Evolutionary conservation across 1,284 basidiomycete species (phyloP).

Genomic region (Ceratobasidium sp.): DNA sequence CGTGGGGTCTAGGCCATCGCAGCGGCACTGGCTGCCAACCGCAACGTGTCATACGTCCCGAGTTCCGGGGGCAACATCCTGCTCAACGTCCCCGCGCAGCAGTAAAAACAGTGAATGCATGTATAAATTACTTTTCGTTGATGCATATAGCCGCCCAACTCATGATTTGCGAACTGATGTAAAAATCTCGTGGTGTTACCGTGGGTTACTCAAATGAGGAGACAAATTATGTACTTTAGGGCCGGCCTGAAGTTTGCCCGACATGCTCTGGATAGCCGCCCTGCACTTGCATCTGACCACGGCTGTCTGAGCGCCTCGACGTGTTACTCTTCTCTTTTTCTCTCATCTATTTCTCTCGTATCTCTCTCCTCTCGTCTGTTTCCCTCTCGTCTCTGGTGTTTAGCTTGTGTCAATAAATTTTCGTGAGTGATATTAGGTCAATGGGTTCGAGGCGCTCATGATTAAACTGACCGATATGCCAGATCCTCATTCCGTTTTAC

Average conservation of each 20-base stretch:
- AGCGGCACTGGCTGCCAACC: slow-evolving; percentile 74
- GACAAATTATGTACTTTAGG: slow-evolving; percentile 20
- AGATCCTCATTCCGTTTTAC: slow-evolving; percentile 39
- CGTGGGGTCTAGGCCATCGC: slow-evolving; percentile 69
- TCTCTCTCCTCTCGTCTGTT: slow-evolving; percentile 55
- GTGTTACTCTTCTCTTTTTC: slow-evolving; percentile 55
- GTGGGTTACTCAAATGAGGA: slow-evolving; percentile 3
- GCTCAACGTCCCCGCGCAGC: slow-evolving; percentile 69
- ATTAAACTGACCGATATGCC: slow-evolving; percentile 14
- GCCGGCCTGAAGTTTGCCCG: slow-evolving; percentile 33
- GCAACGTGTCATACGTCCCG: slow-evolving; percentile 88
- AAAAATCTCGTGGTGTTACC: slow-evolving; percentile 20
- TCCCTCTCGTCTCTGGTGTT: slow-evolving; percentile 45
- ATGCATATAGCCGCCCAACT: slow-evolving; percentile 12
- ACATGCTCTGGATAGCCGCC: slow-evolving; percentile 27
- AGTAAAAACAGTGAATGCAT: slow-evolving; percentile 28
- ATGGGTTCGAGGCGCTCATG: slow-evolving; percentile 31
- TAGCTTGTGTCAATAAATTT: slow-evolving; percentile 39
- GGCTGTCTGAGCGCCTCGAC: slow-evolving; percentile 55
- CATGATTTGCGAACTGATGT: slow-evolving; percentile 8
- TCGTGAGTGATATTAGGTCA: slow-evolving; percentile 35
- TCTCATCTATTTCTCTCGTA: slow-evolving; percentile 52
- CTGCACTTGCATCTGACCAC: slow-evolving; percentile 52
- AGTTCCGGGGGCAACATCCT: slow-evolving; percentile 78
- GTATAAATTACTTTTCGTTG: slow-evolving; percentile 5